These are phyloP conservation scores for Clathrospora elynae DNA, from an alignment of 2,329 filamentous ascomycete species.

Conservation along the genomic window DNA sequence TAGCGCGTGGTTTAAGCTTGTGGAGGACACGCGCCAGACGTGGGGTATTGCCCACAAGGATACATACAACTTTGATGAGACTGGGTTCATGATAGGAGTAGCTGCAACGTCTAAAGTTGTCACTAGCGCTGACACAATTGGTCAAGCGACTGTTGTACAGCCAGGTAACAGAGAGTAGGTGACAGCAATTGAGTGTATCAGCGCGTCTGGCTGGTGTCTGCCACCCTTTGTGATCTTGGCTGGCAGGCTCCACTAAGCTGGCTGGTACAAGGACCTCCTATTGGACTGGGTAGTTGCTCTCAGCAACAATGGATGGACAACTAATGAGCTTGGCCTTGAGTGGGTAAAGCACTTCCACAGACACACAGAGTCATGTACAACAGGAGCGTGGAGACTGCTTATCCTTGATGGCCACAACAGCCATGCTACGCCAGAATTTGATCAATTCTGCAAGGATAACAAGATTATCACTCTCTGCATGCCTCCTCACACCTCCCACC, in stretches of 20 bases:
- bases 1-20: slow-evolving; percentile 11
- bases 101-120: no score
- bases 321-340: slow-evolving; percentile 38
- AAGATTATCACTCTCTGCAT: slow-evolving; percentile 38
- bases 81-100: slow-evolving; percentile 16
- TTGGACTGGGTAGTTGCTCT: slow-evolving; percentile 20
- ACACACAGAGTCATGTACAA: slow-evolving; percentile 28
- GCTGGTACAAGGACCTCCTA: background rate
- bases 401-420: slow-evolving; percentile 48
- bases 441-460: slow-evolving; percentile 43
- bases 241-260: slow-evolving; percentile 4
- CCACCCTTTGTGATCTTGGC: slow-evolving; percentile 14
- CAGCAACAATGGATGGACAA: slow-evolving; percentile 43
- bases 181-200: no score
- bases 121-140: slow-evolving; percentile 8
- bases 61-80: slow-evolving; percentile 26
- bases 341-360: slow-evolving; percentile 49
- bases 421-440: slow-evolving; percentile 43
- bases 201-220: no score
- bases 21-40: slow-evolving; percentile 11
- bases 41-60: slow-evolving; percentile 13
- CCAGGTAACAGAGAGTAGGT: slow-evolving; percentile 4
- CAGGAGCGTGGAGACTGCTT: slow-evolving; percentile 43
- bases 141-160: slow-evolving; percentile 8
- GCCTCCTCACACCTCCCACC: slow-evolving; percentile 34